Evolutionary conservation across 2,329 filamentous ascomycete species (phyloP).

Genomic region (Graphium sp.): DNA sequence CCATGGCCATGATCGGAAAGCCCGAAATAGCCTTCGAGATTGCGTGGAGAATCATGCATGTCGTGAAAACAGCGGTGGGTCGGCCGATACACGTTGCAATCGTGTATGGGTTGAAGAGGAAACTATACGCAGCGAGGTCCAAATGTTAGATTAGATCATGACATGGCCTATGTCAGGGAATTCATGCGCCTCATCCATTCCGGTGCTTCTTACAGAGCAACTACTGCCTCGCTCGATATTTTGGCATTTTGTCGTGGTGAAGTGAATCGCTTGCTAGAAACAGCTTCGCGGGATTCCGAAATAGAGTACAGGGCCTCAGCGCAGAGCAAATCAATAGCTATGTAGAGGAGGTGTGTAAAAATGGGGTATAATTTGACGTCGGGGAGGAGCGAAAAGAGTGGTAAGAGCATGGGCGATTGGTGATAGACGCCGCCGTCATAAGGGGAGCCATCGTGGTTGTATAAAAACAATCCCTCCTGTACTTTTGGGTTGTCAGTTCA

Average conservation of each 20-base stretch:
- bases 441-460: conserved; percentile 88
- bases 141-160: conserved; percentile 3
- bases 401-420: conserved; percentile 77
- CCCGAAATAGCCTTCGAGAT: conserved; percentile 66
- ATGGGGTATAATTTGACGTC: conserved; percentile 48
- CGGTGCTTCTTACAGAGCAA: too few relatives aligned
- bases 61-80: conserved; percentile 78
- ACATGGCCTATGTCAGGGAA: too few relatives aligned
- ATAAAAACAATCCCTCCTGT: conserved; percentile 91
- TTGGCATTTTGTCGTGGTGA: conserved; percentile 60
- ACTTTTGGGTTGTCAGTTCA: conserved; percentile 30
- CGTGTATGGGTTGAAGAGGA: conserved; percentile 89
- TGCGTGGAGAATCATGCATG: conserved; percentile 71
- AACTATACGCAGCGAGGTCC: conserved; percentile 29
- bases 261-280: conserved; percentile 57
- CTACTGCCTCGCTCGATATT: conserved; percentile 55
- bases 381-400: conserved; percentile 79
- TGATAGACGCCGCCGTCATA: conserved; percentile 83
- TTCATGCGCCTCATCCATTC: too few relatives aligned
- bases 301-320: conserved; percentile 66
- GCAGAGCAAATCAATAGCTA: conserved; percentile 63
- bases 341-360: conserved; percentile 67
- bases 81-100: conserved; percentile 81
- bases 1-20: conserved; percentile 56
- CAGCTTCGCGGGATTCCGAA: conserved; percentile 64